Conservation (phyloP, 257 asterid genomes). For the Scutellaria galericulata region DNA sequence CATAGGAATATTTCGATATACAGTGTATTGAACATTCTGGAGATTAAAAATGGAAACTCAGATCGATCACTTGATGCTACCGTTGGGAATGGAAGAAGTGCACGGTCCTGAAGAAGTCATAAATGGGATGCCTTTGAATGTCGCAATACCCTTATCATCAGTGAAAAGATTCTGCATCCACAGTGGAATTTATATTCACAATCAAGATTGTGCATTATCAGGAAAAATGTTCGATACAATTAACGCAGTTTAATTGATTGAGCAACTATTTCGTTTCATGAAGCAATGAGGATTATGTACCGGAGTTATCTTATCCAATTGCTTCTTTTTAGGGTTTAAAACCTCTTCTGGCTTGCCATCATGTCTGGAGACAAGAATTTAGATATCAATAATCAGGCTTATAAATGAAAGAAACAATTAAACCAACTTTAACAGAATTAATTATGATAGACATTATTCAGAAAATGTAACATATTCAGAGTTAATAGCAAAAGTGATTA, state of each 20-base stretch:
- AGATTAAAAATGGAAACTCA: neutral
- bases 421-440: neutral
- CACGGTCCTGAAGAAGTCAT: slow-evolving; percentile 94
- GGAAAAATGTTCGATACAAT: neutral
- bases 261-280: too few relatives aligned
- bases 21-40: neutral
- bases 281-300: slow-evolving; percentile 43
- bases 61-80: slow-evolving; percentile 57
- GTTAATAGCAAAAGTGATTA: slow-evolving; percentile 33
- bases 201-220: neutral
- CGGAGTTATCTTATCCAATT: slow-evolving; percentile 87
- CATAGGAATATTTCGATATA: too few relatives aligned
- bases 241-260: too few relatives aligned
- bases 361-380: slow-evolving; percentile 46
- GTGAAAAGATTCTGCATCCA: slow-evolving; percentile 78
- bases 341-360: slow-evolving; percentile 94
- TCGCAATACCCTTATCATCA: slow-evolving; percentile 77
- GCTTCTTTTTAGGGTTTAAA: slow-evolving; percentile 96
- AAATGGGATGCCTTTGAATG: slow-evolving; percentile 84
- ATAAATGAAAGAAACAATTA: neutral
- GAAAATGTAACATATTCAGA: slow-evolving; percentile 49
- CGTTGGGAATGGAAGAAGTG: slow-evolving; percentile 71
- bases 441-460: slow-evolving; percentile 45
- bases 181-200: neutral
- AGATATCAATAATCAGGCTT: slow-evolving; percentile 1